Evolutionary conservation across 345 rosid genomes (phyloP).

Genomic region (Carallia brachiata): DNA sequence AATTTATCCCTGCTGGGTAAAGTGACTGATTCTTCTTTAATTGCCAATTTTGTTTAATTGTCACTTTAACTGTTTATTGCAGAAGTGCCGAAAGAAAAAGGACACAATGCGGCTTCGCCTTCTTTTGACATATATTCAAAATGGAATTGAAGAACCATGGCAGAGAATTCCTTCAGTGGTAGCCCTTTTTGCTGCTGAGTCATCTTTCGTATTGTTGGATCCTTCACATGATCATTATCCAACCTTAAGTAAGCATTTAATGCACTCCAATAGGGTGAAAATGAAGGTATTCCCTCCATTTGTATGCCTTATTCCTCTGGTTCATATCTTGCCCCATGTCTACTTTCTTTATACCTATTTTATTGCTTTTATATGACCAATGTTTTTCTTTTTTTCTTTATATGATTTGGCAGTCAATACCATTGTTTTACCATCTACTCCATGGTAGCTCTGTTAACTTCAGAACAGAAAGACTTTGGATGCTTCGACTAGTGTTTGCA

Average conservation of each 20-base stretch:
- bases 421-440: slow-evolving; percentile 62
- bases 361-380: not conserved
- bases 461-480: slow-evolving; percentile 80
- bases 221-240: slow-evolving; percentile 69
- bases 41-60: not conserved
- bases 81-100: slow-evolving; percentile 62
- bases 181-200: slow-evolving; percentile 82
- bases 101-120: slow-evolving; percentile 57
- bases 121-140: slow-evolving; percentile 69
- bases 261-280: slow-evolving; percentile 56
- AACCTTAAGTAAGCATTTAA: slow-evolving; percentile 56
- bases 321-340: not conserved
- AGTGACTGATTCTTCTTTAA: slow-evolving; percentile 6
- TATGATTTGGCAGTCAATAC: slow-evolving; percentile 60
- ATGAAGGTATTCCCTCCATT: slow-evolving; percentile 73
- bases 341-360: not conserved
- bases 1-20: not conserved
- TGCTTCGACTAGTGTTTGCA: slow-evolving; percentile 60
- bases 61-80: slow-evolving; percentile 27
- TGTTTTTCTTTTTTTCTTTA: slow-evolving; percentile 19
- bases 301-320: not conserved
- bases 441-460: slow-evolving; percentile 64
- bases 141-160: slow-evolving; percentile 79
- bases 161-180: slow-evolving; percentile 79
- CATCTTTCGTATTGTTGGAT: slow-evolving; percentile 82